These are phyloP conservation scores for Lactarius quietus DNA, from an alignment of 768 basidiomycete genomes.

Conservation along the genomic window DNA sequence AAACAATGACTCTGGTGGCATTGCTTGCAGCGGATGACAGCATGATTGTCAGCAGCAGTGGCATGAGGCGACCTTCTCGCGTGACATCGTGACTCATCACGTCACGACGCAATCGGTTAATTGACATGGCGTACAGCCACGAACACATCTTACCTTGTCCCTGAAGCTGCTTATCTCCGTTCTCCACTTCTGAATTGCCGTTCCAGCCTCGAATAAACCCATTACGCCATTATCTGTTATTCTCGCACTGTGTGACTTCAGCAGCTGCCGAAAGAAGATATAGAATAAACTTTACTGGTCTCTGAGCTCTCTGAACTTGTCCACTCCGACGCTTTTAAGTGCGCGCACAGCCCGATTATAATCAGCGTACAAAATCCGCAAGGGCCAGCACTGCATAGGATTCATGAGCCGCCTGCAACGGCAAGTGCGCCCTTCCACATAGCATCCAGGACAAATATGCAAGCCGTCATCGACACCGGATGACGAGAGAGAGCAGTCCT, in stretches of 20 bases:
- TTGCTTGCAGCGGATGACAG: slow-evolving; percentile 31
- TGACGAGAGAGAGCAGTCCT: slow-evolving; percentile 35
- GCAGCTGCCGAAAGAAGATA: not conserved
- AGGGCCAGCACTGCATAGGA: slow-evolving; percentile 54
- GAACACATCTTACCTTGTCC: not conserved
- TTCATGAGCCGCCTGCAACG: slow-evolving; percentile 51
- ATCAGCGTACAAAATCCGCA: slow-evolving; percentile 42
- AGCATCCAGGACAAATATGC: slow-evolving; percentile 67
- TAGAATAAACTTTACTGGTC: slow-evolving; percentile 6
- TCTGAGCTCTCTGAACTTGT: not conserved
- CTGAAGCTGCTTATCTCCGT: not conserved
- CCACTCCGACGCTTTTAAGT: slow-evolving; percentile 25
- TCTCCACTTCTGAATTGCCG: slow-evolving; percentile 18
- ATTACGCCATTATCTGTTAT: not conserved
- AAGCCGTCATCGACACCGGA: slow-evolving; percentile 40
- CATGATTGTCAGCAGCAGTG: too few species aligned
- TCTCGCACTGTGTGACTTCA: not conserved
- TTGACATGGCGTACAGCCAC: not conserved
- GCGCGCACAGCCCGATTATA: slow-evolving; percentile 40
- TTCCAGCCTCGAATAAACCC: slow-evolving; percentile 28
- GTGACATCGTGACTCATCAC: not conserved
- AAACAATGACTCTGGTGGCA: slow-evolving; percentile 41
- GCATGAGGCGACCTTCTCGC: slow-evolving; percentile 20
- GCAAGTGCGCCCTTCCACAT: slow-evolving; percentile 75
- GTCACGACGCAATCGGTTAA: not conserved